These are phyloP conservation scores for Ceratorhiza oryzae-sativae DNA, from an alignment of 1,284 basidiomycete genomes.

Conservation along the genomic window DNA sequence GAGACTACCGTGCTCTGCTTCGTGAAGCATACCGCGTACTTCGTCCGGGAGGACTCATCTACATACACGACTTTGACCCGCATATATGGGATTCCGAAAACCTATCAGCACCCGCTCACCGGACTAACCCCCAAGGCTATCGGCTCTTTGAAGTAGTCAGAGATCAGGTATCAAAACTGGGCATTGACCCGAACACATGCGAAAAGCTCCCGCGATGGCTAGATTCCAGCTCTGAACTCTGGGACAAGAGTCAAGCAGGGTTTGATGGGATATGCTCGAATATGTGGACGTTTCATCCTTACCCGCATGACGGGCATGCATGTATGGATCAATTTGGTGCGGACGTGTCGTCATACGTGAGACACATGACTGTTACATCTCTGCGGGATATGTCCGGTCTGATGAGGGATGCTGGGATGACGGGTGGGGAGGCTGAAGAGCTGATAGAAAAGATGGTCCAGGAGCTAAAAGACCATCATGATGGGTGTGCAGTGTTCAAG, in stretches of 20 bases:
- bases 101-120: background rate
- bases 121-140: background rate
- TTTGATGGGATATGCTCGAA: background rate
- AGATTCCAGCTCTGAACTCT: background rate
- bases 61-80: background rate
- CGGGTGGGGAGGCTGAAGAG: background rate
- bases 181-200: background rate
- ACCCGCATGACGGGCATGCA: conserved; percentile 1
- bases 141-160: background rate
- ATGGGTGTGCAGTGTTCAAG: background rate
- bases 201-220: background rate
- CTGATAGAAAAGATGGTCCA: background rate
- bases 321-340: background rate
- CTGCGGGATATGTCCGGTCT: background rate
- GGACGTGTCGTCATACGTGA: background rate
- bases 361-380: background rate
- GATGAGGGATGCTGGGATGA: background rate
- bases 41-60: background rate
- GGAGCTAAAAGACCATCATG: conserved; percentile 1
- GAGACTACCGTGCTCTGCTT: background rate
- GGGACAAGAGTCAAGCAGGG: background rate
- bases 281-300: background rate
- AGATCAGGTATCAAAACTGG: background rate
- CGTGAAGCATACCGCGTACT: background rate
- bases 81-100: background rate